phyloP scores from a whole-genome alignment of 176 grass and related monocot species.

The Zea luxurians region DNA sequence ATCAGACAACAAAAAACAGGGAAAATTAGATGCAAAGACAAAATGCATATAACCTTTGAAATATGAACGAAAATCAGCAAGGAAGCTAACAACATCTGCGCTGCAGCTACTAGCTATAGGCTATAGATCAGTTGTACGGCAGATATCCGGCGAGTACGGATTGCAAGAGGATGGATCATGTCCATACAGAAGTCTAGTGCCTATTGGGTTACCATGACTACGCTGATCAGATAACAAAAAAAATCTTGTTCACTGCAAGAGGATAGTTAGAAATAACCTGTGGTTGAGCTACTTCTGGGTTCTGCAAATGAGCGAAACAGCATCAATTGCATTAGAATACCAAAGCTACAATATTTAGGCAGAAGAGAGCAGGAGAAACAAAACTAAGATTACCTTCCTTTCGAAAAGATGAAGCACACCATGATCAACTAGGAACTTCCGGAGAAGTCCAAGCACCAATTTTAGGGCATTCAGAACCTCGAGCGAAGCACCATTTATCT shows the following conservation, averaged over 20 bases:
- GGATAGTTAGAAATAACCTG: conserved; percentile 37
- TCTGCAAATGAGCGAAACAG: conserved; percentile 36
- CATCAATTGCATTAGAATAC: conserved; percentile 26
- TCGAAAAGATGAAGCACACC: conserved; percentile 82
- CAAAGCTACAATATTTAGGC: not conserved
- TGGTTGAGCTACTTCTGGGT: conserved; percentile 15
- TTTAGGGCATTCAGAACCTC: conserved; percentile 65
- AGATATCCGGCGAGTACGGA: conserved; percentile 39
- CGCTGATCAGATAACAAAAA: conserved; percentile 45
- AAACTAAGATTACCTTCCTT: conserved; percentile 49
- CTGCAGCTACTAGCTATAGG: not conserved
- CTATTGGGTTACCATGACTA: conserved; percentile 27
- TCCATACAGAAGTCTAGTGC: conserved; percentile 47
- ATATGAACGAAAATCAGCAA: not conserved
- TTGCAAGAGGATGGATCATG: conserved; percentile 42
- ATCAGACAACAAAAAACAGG: not conserved
- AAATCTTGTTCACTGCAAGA: conserved; percentile 45
- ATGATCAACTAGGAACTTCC: conserved; percentile 88
- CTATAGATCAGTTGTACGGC: not conserved
- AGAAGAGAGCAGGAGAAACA: conserved; percentile 12
- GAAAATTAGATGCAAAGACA: not conserved
- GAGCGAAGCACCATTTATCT: conserved; percentile 64
- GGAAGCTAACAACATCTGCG: not conserved
- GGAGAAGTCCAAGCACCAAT: conserved; percentile 58
- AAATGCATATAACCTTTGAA: not conserved